Base-by-base conservation (phyloP, 306 rosid genomes). In the Castanopsis chinensis region DNA sequence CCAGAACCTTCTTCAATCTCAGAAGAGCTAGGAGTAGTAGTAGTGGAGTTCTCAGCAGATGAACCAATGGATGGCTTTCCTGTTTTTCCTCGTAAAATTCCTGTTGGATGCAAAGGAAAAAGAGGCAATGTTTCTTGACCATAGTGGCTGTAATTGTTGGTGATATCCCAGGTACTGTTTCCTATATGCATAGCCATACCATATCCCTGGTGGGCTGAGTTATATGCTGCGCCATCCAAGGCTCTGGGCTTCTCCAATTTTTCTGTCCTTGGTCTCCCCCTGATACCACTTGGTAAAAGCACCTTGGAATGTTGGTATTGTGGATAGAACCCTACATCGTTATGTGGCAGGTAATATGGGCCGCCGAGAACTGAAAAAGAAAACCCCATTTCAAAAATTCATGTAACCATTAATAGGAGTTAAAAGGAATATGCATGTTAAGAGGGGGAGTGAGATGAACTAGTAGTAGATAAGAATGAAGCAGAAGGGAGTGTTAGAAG, bases 41-140 rank as follows among this genome's bases (percentile, higher is more conserved):
- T 75, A 33, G 83, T 41, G 4, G 83, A 79, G 75, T 32, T 81
- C 21, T 74, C 75, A 81, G 83, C 79, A 65, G 82, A 73, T 45
- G 86, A 78, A 74, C 32, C 43, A 60, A 56, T 75, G 54, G 73
- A 80, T 74, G 83, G 15, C 68, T 74, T 55, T 28, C 23, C 72
- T 59, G 51, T 10, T 85, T 69, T 85, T 1, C 75, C 88, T 77
- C 80, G 85, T 64, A 92, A 75, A 75, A 87, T 79, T 15, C 97
- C 92, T 15, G 97, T 90, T 72, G 99, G 98, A 28, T 88, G 90
- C 70, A 91, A 64, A 43, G 97, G 99, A 84, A 95, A 95, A 13
- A 95, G 87, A 11, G 91, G 53, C 80, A 92, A 86, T 14, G 99
- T 95, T 82, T 90, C 86, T 28, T 84, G 87, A 75, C 75, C 57